Conservation (phyloP, 73 alveolate species). For the Tetrahymena malaccensis region DNA sequence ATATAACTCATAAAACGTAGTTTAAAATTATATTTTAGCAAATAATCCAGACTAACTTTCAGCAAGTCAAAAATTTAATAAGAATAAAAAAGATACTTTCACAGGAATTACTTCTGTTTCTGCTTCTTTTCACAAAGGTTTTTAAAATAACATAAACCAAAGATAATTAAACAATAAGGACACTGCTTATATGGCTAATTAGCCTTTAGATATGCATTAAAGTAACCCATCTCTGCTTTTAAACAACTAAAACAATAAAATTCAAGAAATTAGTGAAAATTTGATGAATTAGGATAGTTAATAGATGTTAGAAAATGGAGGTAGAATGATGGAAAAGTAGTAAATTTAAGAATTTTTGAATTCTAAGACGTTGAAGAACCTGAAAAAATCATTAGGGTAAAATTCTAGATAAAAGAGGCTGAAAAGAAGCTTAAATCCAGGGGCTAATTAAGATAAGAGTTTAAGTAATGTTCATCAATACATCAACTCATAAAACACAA, state of each 20-base stretch:
- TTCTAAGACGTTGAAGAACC: neutral
- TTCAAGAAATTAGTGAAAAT: neutral
- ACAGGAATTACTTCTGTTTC: neutral
- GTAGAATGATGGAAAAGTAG: neutral
- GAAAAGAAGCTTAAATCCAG: neutral
- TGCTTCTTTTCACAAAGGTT: neutral
- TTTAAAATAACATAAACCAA: neutral
- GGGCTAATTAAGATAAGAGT: neutral
- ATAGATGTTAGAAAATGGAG: neutral
- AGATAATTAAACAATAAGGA: neutral
- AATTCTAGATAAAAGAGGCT: neutral
- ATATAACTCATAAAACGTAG: neutral
- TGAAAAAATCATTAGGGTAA: neutral
- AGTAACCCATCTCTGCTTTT: neutral
- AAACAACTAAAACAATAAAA: too few species aligned
- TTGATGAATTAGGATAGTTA: neutral
- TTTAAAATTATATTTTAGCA: neutral
- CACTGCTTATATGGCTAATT: neutral
- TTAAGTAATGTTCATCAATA: neutral
- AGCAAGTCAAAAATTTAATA: neutral
- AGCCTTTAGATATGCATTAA: neutral
- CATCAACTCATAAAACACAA: neutral
- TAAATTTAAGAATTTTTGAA: neutral
- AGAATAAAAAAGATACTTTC: neutral
- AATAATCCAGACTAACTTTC: neutral